Base-by-base conservation (phyloP, 495 filamentous ascomycete species). In the Aspergillus sclerotioniger region DNA sequence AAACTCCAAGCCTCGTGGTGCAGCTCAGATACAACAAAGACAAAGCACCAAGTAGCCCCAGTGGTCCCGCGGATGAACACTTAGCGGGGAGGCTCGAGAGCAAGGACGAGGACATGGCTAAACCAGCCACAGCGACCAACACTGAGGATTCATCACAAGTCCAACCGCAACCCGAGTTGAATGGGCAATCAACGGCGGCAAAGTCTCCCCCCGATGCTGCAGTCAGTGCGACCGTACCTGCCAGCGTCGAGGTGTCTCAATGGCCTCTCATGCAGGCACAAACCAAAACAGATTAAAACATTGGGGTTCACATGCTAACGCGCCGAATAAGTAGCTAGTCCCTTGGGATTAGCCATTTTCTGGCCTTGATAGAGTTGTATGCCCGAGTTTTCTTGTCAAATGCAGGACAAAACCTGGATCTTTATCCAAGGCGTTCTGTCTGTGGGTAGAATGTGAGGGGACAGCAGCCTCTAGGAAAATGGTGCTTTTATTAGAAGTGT, bases 1-100 rank as follows among this genome's bases (percentile, higher is more conserved):
- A 85, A 17, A 72, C 73, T 20, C 76, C 68, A 28, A 88, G 83
- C 55, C 77, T 89, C 25, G 78, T 92, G 33, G 84, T 91, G 58
- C 87, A 87, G 60, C 78, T 92, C 46, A 78, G 77, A 60, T 80
- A 81, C 57, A 61, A 67, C 61, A 78, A 78, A 55, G 64, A 64
- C 10, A 68, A 71, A 51, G 45, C 45, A 19, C 48, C 61, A 15
- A 62, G 60, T 44, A 63, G 58, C 21, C 48, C 62, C 0, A 49
- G 61, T 32, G 62, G 35, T 28, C 50, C 62, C 45, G 57, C 53
- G 13, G 68, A 70, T 16, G 60, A 65, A 51, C 57, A 62, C 50
- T 58, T 63, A 12, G 35, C n/a, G 46, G 21, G 37, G n/a, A 41
- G 49, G 12, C 19, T 46, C n/a, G 58, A 32, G 6, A 41, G 6